Evolutionary conservation across 139 green algal genomes (phyloP), one percentile per base, ranked within the genome.

Genomic region (Coelastrella sp.): DNA sequence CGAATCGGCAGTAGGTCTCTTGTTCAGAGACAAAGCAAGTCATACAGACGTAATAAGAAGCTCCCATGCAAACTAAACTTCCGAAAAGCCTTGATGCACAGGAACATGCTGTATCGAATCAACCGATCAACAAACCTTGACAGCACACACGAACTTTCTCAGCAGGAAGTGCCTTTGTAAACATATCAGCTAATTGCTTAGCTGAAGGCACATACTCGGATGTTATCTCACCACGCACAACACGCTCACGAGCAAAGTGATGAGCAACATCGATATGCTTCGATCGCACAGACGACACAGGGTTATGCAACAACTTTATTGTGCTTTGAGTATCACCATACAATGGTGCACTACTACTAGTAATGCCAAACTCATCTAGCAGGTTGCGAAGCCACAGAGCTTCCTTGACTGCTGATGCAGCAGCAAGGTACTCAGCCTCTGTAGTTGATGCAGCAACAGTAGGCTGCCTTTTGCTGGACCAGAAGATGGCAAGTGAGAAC

Each of bases 351-450:
- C 10, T 71, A 10, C 8, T 10, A 71, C 8, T 13, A 71, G 8
- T 13, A 71, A 19, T 19, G 11, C 11, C 61, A 59, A 95, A 82
- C 59, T 95, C 91, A 22, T 3, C 23, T 0, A 90, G 22, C 14
- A 94, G 90, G 7, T 80, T 93, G 5, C 85, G 74, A 11, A 95
- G 87, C 89, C 91, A 95, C 2, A 96, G 61, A 19, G 88, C 94
- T 66, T 94, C 91, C 88, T 94, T 95, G 73, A 87, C 83, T 19
- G 91, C 92, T 19, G 56, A 14, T 23, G 91, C 89, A 47, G 93
- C 93, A 47, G 89, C 82, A 80, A 94, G 93, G 85, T 94, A 94
- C 76, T 94, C 92, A 20, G 94, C 92, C 75, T 94, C 91, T 47
- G 77, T 83, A 13, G 92, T 95, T 54, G 87, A 93, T 2, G 78